phyloP scores from a whole-genome alignment of 306 rosid genomes.

The Delonix regia region DNA sequence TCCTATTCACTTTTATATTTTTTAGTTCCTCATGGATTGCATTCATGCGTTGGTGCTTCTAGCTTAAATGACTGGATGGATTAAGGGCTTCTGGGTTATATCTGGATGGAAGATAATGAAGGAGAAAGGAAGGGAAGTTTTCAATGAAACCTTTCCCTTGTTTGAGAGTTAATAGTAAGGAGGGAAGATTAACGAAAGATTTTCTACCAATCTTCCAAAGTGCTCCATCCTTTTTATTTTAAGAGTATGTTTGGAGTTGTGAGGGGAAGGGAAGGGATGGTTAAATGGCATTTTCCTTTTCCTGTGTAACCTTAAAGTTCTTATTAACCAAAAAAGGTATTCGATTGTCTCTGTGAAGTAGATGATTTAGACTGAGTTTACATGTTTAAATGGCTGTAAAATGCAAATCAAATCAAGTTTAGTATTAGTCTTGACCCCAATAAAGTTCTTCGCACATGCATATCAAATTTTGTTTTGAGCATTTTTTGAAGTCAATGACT shows the following conservation, averaged over 20 bases:
- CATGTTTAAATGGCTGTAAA: conserved; percentile 3
- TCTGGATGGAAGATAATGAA: no score
- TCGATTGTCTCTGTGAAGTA: not conserved
- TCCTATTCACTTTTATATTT: not conserved
- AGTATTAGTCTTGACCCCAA: not conserved
- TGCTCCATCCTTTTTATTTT: no score
- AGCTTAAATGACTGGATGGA: not conserved
- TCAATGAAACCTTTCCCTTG: no score
- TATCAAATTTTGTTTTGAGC: not conserved
- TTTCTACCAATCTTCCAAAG: no score
- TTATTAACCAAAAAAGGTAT: not conserved
- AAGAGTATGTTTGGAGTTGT: no score
- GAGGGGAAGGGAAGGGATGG: no score
- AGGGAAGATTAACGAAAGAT: no score
- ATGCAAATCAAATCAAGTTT: conserved; percentile 14
- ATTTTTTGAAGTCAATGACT: conserved; percentile 6
- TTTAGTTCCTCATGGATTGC: not conserved
- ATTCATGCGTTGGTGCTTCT: not conserved
- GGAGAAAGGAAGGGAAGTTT: no score
- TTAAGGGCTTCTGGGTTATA: not conserved
- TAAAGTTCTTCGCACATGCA: not conserved
- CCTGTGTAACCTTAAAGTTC: not conserved
- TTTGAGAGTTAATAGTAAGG: no score
- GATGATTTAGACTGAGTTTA: conserved; percentile 17
- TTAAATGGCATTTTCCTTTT: no score